Percentiles rank a stretch among this genome's conserved stretches.
phyloP scores from a whole-genome alignment of 495 filamentous ascomycete species.

The Margaritispora aquatica region DNA sequence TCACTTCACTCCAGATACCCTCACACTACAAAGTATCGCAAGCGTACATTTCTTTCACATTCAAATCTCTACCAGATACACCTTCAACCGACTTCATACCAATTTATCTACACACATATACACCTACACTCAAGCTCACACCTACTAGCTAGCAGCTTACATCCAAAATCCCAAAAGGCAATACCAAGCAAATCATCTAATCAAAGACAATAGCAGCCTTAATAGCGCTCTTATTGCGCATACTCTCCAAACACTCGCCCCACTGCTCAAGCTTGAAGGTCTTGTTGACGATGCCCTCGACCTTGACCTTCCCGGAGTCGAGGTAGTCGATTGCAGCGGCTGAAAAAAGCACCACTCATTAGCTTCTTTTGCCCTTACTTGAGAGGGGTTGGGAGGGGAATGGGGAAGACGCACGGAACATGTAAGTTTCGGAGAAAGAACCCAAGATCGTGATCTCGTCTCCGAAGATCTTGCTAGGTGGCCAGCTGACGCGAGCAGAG shows the following conservation, averaged over 20 bases:
- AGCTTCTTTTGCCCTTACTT: too few relatives aligned
- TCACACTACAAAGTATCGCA: too few relatives aligned
- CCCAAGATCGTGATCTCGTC: slow-evolving; percentile 63
- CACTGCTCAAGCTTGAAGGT: slow-evolving; percentile 45
- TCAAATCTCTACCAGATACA: too few relatives aligned
- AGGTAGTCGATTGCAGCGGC: slow-evolving; percentile 63
- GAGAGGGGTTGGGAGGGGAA: not conserved
- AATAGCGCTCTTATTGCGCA: slow-evolving; percentile 62
- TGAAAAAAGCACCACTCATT: too few relatives aligned
- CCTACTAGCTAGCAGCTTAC: not conserved
- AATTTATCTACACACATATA: too few relatives aligned
- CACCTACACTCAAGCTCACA: not conserved
- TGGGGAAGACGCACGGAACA: slow-evolving; percentile 44
- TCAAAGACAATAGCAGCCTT: slow-evolving; percentile 68
- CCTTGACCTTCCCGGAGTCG: slow-evolving; percentile 59
- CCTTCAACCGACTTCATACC: too few relatives aligned
- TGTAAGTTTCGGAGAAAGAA: slow-evolving; percentile 64
- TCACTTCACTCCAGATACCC: too few relatives aligned
- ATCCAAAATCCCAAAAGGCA: not conserved
- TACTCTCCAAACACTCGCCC: slow-evolving; percentile 47
- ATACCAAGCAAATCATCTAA: not conserved
- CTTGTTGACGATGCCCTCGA: slow-evolving; percentile 49
- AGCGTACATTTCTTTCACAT: too few relatives aligned
- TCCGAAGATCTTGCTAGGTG: slow-evolving; percentile 57
- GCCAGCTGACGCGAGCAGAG: slow-evolving; percentile 54